Evolutionary conservation across 139 green algal genomes (phyloP).

Genomic region (Tetradesmus obliquus): DNA sequence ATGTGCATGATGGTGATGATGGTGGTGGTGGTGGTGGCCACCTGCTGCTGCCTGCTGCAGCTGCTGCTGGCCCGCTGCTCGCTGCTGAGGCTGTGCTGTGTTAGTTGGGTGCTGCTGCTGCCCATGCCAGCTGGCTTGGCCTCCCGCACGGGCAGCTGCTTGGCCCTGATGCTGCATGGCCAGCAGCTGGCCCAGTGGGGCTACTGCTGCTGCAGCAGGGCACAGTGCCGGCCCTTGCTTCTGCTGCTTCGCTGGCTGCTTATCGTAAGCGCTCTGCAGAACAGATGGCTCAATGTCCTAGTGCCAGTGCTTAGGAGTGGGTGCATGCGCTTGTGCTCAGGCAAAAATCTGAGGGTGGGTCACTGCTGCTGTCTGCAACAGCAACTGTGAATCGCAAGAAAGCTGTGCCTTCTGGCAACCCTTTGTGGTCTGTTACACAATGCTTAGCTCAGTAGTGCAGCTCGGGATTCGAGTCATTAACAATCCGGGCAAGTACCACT

Average conservation of each 20-base stretch:
- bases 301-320: neutral
- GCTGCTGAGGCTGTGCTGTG: conserved; percentile 15
- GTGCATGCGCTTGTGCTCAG: neutral
- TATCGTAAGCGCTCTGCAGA: neutral
- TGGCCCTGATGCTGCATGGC: neutral
- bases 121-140: neutral
- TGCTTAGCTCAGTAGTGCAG: neutral
- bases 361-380: neutral
- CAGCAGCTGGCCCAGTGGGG: neutral
- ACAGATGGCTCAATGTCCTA: no score
- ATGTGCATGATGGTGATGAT: neutral
- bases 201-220: neutral
- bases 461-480: neutral
- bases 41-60: conserved; percentile 1
- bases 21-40: neutral
- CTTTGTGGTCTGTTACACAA: neutral
- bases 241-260: neutral
- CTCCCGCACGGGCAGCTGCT: neutral
- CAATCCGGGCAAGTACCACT: neutral
- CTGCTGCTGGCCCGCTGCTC: neutral
- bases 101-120: neutral
- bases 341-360: neutral
- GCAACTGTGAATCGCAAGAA: neutral
- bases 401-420: neutral
- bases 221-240: neutral